Base-by-base conservation (phyloP, 140 eudicot species). In the Artemisia princeps region DNA sequence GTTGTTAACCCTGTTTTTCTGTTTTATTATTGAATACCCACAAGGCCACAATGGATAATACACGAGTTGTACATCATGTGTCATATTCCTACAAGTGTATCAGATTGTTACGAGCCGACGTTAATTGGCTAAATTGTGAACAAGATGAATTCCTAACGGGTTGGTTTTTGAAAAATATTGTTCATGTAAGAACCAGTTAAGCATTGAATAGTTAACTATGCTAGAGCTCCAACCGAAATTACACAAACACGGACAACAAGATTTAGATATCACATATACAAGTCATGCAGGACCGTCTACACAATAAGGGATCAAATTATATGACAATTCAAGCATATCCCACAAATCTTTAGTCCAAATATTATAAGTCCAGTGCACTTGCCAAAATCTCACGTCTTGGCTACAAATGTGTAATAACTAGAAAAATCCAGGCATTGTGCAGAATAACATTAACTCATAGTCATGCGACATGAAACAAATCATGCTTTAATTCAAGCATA, bases 251-350 rank as follows among this genome's bases (percentile, higher is more conserved):
- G 1, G 42, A 33, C 42, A 33, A 33, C 9, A 33, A 33, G 42
- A 33, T 5, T 4, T 1, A 33, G 42, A 30, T 4, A 30, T 30
- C 7, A 10, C 14, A 46, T 46, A 46, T 10, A 46, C 6, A 52
- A 52, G 57, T 17, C 20, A 52, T 15, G 2, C 6, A 46, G 3
- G 14, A 48, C 24, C 7, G 26, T 12, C 45, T 37, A 40, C 4
- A 19, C 12, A n/a, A 13, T 11, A 12, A 64, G 0, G 57, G 0
- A 48, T 13, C 52, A 13, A 46, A 52, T 67, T 10, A 26, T 0
- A 45, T 42, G 13, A 12, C 19, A 30, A 15, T 53, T 54, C 52
- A 68, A 68, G 53, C 63, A 54, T 40, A 54, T 54, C 42, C 63
- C 55, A 19, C 4, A 48, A 26, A 49, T 60, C 52, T 64, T 44